A percentile compares a stretch with the other conserved stretches of the same genome.
Evolutionary conservation across 495 filamentous ascomycete genomes (phyloP).

Genomic region (Lasiosphaeria hispida): DNA sequence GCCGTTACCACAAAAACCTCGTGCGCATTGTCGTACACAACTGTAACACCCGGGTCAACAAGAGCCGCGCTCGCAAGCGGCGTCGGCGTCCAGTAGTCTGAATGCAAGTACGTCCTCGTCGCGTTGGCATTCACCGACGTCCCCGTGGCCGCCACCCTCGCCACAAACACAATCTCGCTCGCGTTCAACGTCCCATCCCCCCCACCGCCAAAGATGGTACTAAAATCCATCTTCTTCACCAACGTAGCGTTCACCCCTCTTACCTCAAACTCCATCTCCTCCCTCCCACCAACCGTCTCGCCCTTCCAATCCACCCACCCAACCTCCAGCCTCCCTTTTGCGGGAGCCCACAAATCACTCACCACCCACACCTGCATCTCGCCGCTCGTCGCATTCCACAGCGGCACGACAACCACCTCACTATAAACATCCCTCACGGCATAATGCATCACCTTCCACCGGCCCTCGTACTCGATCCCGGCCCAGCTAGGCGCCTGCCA

Average conservation of each 20-base stretch:
- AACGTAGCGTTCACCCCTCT: constrained; percentile 61
- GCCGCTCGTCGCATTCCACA: constrained; percentile 55
- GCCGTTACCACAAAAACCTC: constrained; percentile 57
- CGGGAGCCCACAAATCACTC: constrained; percentile 51
- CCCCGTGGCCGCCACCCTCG: constrained; percentile 55
- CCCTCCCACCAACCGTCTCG: not conserved
- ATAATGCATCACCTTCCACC: constrained; percentile 67
- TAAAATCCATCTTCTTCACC: constrained; percentile 45
- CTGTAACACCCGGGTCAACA: constrained; percentile 52
- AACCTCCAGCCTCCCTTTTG: constrained; percentile 24
- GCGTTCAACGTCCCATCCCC: constrained; percentile 25
- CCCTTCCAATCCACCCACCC: constrained; percentile 33
- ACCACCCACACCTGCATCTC: constrained; percentile 60
- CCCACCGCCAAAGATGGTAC: too few relatives aligned
- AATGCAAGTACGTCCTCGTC: constrained; percentile 52
- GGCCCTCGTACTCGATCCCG: constrained; percentile 60
- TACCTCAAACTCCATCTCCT: constrained; percentile 46
- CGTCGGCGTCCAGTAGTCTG: constrained; percentile 54
- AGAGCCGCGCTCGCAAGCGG: constrained; percentile 52
- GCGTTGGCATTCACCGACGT: constrained; percentile 51
- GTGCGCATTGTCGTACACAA: constrained; percentile 39
- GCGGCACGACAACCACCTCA: constrained; percentile 59
- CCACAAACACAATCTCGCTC: constrained; percentile 51
- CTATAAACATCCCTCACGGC: constrained; percentile 59
- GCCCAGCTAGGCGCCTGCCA: constrained; percentile 71